phyloP scores from a whole-genome alignment of 345 rosid genomes.

The Hypericum perforatum region DNA sequence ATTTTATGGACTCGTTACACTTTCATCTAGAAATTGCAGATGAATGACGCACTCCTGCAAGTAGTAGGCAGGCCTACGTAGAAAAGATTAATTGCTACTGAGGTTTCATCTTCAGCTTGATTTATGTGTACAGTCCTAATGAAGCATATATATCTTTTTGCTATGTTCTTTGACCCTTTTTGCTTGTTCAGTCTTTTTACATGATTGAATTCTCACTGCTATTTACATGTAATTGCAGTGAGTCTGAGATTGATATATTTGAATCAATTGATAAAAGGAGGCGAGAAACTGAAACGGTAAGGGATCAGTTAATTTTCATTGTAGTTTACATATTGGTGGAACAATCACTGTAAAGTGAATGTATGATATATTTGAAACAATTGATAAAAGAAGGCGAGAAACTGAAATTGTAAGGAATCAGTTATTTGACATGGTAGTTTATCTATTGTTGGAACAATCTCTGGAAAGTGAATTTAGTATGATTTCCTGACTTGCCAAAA shows the following conservation, averaged over 20 bases:
- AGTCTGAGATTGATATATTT: constrained; percentile 79
- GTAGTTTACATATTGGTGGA: background rate
- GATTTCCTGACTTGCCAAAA: background rate
- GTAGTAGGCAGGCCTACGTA: too few relatives aligned
- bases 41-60: too few relatives aligned
- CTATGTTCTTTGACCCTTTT: background rate
- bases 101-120: background rate
- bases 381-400: constrained; percentile 64
- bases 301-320: constrained; percentile 12
- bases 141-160: background rate
- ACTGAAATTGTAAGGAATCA: constrained; percentile 52
- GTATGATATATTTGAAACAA: constrained; percentile 46
- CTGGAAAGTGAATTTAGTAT: too few relatives aligned
- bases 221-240: constrained; percentile 34
- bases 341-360: too few relatives aligned
- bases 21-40: too few relatives aligned
- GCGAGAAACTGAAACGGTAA: constrained; percentile 64
- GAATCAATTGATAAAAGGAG: constrained; percentile 74
- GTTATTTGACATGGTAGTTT: background rate
- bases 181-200: background rate
- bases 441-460: too few relatives aligned
- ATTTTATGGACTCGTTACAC: too few relatives aligned
- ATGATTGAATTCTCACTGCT: background rate
- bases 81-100: background rate
- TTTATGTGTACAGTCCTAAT: background rate